phyloP scores from a whole-genome alignment of 805 yeast genomes.

The Kuraishia ogatae region DNA sequence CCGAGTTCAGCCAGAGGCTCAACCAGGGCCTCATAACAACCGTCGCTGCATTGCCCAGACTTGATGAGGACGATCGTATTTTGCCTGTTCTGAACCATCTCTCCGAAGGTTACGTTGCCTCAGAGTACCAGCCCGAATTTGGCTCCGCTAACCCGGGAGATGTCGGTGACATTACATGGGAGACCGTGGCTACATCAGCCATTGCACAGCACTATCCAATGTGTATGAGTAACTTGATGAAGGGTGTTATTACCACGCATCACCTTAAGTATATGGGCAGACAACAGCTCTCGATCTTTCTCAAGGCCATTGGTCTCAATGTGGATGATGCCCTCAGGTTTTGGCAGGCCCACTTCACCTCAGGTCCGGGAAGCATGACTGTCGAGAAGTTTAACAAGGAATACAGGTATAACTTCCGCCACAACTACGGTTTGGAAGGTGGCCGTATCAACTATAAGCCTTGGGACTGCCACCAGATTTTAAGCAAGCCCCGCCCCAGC shows the following conservation, averaged over 20 bases:
- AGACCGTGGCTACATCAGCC: constrained; percentile 44
- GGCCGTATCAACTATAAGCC: constrained; percentile 79
- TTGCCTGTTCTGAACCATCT: constrained; percentile 77
- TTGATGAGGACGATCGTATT: constrained; percentile 88
- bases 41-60: constrained; percentile 67
- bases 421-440: constrained; percentile 89
- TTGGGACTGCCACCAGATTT: constrained; percentile 72
- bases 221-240: constrained; percentile 64
- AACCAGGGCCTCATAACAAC: constrained; percentile 50
- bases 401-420: constrained; percentile 81
- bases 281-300: constrained; percentile 74
- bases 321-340: constrained; percentile 84
- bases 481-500: constrained; percentile 62
- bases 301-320: constrained; percentile 82
- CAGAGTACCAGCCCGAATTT: constrained; percentile 27
- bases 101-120: constrained; percentile 59
- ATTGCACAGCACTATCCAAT: constrained; percentile 68
- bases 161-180: constrained; percentile 49
- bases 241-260: constrained; percentile 46
- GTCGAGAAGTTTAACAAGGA: constrained; percentile 79
- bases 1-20: constrained; percentile 55
- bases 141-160: constrained; percentile 18
- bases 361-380: constrained; percentile 38
- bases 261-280: constrained; percentile 82
- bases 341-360: constrained; percentile 71